These are phyloP conservation scores for Yarrowia divulgata DNA, from an alignment of 805 yeast genomes.

Conservation along the genomic window DNA sequence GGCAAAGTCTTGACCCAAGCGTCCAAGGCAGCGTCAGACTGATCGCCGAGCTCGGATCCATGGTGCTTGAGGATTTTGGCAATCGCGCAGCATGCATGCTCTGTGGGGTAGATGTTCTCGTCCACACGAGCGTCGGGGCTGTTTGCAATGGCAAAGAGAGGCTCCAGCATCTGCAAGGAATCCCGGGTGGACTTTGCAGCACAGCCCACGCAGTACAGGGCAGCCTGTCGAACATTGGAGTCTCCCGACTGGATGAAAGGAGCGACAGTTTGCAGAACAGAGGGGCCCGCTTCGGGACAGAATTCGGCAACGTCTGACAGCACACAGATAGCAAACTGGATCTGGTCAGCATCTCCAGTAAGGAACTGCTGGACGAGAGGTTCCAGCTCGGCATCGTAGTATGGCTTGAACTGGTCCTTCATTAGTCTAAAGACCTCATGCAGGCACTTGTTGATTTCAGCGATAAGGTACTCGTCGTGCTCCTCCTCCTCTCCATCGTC, in stretches of 20 bases:
- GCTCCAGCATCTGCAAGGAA: slow-evolving; percentile 71
- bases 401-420: slow-evolving; percentile 64
- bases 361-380: slow-evolving; percentile 69
- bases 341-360: slow-evolving; percentile 68
- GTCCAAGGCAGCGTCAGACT: slow-evolving; percentile 65
- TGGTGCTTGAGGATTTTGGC: slow-evolving; percentile 79
- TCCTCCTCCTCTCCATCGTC: slow-evolving; percentile 83
- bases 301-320: slow-evolving; percentile 82
- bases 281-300: slow-evolving; percentile 58
- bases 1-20: slow-evolving; percentile 88
- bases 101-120: slow-evolving; percentile 86
- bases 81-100: slow-evolving; percentile 79
- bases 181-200: slow-evolving; percentile 84
- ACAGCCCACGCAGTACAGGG: slow-evolving; percentile 82
- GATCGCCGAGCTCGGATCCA: slow-evolving; percentile 61
- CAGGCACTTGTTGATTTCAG: slow-evolving; percentile 81
- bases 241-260: slow-evolving; percentile 55
- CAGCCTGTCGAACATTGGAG: slow-evolving; percentile 81
- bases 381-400: slow-evolving; percentile 64
- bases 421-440: slow-evolving; percentile 72
- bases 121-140: slow-evolving; percentile 86
- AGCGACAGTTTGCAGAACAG: slow-evolving; percentile 72
- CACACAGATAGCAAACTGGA: slow-evolving; percentile 79
- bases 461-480: slow-evolving; percentile 88
- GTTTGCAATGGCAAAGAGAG: slow-evolving; percentile 72